phyloP scores from a whole-genome alignment of 768 basidiomycete species.

The Dentipellis sp. region DNA sequence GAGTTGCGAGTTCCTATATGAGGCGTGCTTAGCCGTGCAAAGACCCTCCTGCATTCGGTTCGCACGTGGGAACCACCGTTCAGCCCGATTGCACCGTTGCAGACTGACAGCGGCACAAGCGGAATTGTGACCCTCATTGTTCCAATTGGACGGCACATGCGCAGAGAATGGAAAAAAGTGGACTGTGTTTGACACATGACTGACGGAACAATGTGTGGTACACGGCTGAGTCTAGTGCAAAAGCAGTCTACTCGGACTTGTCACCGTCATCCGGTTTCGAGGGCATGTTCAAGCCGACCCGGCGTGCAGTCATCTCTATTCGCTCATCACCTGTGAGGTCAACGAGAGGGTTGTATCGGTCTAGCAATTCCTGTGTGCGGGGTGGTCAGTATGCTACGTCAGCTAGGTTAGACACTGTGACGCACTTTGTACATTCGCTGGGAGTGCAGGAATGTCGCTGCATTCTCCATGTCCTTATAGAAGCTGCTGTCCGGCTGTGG shows the following conservation, averaged over 20 bases:
- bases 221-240: background rate
- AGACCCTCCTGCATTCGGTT: no score
- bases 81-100: no score
- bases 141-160: background rate
- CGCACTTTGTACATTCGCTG: slow-evolving; percentile 72
- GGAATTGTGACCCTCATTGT: background rate
- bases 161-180: no score
- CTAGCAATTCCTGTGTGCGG: slow-evolving; percentile 53
- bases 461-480: slow-evolving; percentile 45
- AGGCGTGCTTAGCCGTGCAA: no score
- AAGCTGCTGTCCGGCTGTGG: slow-evolving; percentile 16
- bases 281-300: slow-evolving; percentile 86
- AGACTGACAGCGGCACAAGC: no score
- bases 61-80: no score
- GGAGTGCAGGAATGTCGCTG: slow-evolving; percentile 58
- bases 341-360: slow-evolving; percentile 79
- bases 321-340: slow-evolving; percentile 76
- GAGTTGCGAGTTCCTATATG: background rate
- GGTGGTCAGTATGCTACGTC: background rate
- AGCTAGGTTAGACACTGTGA: background rate
- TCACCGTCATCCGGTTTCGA: slow-evolving; percentile 25
- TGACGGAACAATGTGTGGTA: no score
- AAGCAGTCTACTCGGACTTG: slow-evolving; percentile 7
- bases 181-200: no score
- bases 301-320: slow-evolving; percentile 73